Conservation (phyloP, 768 basidiomycete genomes). For the Trametes maxima region DNA sequence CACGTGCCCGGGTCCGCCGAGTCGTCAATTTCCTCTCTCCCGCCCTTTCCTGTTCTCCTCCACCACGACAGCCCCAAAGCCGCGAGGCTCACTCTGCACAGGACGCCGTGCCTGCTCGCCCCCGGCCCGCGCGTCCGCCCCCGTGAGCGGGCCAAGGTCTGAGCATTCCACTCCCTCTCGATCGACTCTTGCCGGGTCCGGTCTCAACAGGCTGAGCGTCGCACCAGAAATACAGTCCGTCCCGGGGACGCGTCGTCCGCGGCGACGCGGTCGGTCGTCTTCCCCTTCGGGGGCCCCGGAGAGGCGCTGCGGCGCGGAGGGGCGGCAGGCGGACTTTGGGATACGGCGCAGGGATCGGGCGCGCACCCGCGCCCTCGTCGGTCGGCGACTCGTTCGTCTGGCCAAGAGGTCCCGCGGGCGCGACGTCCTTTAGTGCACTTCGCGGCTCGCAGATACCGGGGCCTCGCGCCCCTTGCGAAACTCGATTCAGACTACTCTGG, state of each 20-base stretch:
- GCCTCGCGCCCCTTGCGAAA: slow-evolving; percentile 38
- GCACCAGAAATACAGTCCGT: slow-evolving; percentile 62
- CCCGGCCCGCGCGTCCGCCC: slow-evolving; percentile 25
- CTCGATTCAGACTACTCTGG: slow-evolving; percentile 77
- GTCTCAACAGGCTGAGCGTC: slow-evolving; percentile 58
- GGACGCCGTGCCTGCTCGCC: slow-evolving; percentile 32
- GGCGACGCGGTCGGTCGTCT: not conserved
- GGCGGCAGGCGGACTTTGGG: slow-evolving; percentile 27
- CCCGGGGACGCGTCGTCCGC: slow-evolving; percentile 25
- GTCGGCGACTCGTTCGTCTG: slow-evolving; percentile 23
- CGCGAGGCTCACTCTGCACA: slow-evolving; percentile 68
- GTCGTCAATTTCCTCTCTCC: slow-evolving; percentile 11
- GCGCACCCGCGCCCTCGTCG: slow-evolving; percentile 17
- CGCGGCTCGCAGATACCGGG: slow-evolving; percentile 50
- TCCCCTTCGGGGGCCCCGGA: slow-evolving; percentile 35
- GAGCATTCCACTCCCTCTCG: slow-evolving; percentile 68
- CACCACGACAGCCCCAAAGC: slow-evolving; percentile 53
- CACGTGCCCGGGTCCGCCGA: not conserved
- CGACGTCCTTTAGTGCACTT: slow-evolving; percentile 66
- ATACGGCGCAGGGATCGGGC: slow-evolving; percentile 24
- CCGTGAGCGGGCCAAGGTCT: slow-evolving; percentile 86
- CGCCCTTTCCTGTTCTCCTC: slow-evolving; percentile 2
- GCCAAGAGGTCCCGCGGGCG: slow-evolving; percentile 10
- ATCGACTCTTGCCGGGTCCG: slow-evolving; percentile 64
- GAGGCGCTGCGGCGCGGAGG: slow-evolving; percentile 43